Base-by-base conservation (phyloP, 805 yeast species). In the Nakazawaea molendinolei region DNA sequence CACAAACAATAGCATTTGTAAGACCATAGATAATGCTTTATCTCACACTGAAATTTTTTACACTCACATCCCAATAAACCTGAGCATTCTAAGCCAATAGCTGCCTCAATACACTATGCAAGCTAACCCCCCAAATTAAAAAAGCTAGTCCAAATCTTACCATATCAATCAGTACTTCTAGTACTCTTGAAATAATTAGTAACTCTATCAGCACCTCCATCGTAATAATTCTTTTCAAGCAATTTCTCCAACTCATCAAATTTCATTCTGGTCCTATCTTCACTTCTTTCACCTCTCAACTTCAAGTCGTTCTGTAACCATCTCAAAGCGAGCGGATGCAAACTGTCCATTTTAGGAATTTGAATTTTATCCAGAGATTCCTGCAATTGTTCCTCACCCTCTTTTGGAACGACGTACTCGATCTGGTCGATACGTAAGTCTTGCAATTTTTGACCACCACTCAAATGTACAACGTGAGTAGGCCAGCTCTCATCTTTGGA, bases 381-480 rank as follows among this genome's bases (percentile, higher is more conserved):
- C 20, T 49, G 51, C 22, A 46, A 45, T 12, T 45, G 48, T 9
- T 42, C 53, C 3, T 47, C 52, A 28, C 44, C 49, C 20, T 36
- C 26, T 5, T 36, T 43, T 7, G 24, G 19, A 8, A 33, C 48
- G 16, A 44, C 36, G 13, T 60, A 67, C 2, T 39, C 31, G 20
- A 67, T 44, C 22, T 60, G 45, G 12, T 45, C 45, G 40, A 56
- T 57, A 9, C 46, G 36, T n/a, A 63, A 44, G 34, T 61, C 63
- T 40, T 66, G 63, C 16, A 60, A 54, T 20, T 61, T 67, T 17
- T 58, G 53, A 1, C 97, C 97, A 36, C 74, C 71, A 47, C 72
- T 76, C 44, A 92, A 63, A 56, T 92, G 98, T 10, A 79, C 67
- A 7, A 92, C 65, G 36, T 82, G 67, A 25, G 94, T 83, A 20